Evolutionary conservation across 768 basidiomycete species (phyloP), one percentile per base, ranked within the genome.

Genomic region (Zangia roseola): DNA sequence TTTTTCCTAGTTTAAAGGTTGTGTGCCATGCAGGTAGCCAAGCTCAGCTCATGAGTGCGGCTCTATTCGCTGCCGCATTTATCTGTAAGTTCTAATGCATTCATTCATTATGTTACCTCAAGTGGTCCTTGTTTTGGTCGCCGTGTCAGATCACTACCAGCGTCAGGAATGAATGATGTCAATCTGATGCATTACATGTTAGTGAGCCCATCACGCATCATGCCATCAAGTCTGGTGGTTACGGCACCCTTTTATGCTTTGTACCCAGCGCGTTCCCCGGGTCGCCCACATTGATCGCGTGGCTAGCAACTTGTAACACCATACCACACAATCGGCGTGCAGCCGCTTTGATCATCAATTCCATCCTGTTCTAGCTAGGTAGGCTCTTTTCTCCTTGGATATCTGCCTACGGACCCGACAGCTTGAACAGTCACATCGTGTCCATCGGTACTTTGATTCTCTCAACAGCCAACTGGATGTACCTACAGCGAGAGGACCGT

Each of bases 221-320:
- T n/a, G n/a, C n/a, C n/a, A n/a, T 76, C 80, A 4, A 54, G 53
- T 9, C 63, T 66, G 4, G 59, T 77, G 76, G 75, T 52, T 85
- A 86, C 44, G 78, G 68, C 12, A 78, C 79, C 10, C 69, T 86
- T 2, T 83, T 83, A 71, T 68, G 84, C 43, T 74, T 74, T 5
- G 69, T 83, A 17, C 58, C 75, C 0, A 81, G 83, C 6, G 69
- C 73, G 0, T 83, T 81, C 60, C 64, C 73, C 31, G 61, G 71
- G 2, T 78, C 75, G 1, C 81, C 83, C 0, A 69, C 81, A 0
- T 59, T 80, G n/a, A 74, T 72, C 2, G 75, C 83, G 0, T 86
- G 84, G 84, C 64, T 73, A 40, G 74, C 81, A 13, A 84, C n/a
- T n/a, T n/a, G 84, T 64, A 86, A 85, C 63, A 71, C 78, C 5